Conservation (phyloP, 2,329 filamentous ascomycete species). For the Fusarium cicatricum region DNA sequence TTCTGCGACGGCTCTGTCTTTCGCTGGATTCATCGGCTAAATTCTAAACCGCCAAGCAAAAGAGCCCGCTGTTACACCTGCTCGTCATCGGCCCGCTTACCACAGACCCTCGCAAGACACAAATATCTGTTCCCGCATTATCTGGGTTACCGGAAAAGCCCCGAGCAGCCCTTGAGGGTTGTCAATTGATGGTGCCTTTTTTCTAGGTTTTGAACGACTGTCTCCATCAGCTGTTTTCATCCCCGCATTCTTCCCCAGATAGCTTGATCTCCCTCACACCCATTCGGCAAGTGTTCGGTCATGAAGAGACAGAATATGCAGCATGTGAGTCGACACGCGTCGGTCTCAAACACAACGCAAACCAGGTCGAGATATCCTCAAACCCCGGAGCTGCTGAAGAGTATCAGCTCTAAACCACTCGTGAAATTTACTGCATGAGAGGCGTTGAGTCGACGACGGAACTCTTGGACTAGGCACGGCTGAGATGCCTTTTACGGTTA, state of each 20-base stretch:
- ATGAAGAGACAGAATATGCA: slow-evolving; percentile 1
- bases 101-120: not conserved
- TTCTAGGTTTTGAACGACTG: not conserved
- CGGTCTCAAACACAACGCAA: not conserved
- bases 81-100: not conserved
- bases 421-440: slow-evolving; percentile 13
- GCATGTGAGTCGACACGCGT: slow-evolving; percentile 13
- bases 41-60: not conserved
- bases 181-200: not conserved
- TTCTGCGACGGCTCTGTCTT: not conserved
- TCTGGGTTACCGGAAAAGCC: not conserved
- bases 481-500: slow-evolving; percentile 25
- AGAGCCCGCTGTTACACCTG: not conserved
- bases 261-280: slow-evolving; percentile 11
- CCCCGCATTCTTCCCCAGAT: slow-evolving; percentile 24
- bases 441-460: not conserved
- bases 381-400: not conserved
- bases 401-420: slow-evolving; percentile 6
- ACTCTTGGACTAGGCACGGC: slow-evolving; percentile 1
- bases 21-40: not conserved
- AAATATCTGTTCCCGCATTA: not conserved
- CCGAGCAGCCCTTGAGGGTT: not conserved
- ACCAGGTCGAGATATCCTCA: not conserved
- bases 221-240: slow-evolving; percentile 4
- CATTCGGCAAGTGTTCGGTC: slow-evolving; percentile 1